Conservation (phyloP, 371 early-diverging fungal genomes). For the Mortierella sp. region DNA sequence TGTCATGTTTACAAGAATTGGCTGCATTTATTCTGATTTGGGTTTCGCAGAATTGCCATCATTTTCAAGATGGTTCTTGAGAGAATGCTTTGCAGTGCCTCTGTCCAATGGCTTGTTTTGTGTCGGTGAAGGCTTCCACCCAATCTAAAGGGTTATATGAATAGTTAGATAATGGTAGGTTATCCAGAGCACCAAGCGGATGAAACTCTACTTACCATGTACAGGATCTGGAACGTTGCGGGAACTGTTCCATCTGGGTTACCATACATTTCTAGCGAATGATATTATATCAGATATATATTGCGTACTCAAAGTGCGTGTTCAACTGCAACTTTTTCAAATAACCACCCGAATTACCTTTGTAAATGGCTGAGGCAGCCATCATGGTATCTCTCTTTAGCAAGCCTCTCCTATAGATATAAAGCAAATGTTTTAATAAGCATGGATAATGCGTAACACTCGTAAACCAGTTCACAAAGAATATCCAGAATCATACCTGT, state of each 20-base stretch:
- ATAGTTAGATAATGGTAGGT: not conserved
- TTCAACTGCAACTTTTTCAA: not conserved
- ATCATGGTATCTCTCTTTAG: conserved; percentile 85
- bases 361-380: conserved; percentile 90
- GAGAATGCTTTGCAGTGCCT: conserved; percentile 77
- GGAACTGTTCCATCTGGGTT: conserved; percentile 92
- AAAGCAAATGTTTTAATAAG: not conserved
- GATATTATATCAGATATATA: too few species aligned
- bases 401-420: conserved; percentile 65
- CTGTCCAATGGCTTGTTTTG: conserved; percentile 81
- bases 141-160: conserved; percentile 67
- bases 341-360: conserved; percentile 64
- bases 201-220: conserved; percentile 67
- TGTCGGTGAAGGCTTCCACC: conserved; percentile 86
- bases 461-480: not conserved
- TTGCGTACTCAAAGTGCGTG: too few species aligned
- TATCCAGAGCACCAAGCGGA: not conserved
- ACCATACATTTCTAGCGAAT: conserved; percentile 82
- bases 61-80: conserved; percentile 72
- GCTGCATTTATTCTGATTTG: conserved; percentile 15
- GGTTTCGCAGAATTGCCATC: conserved; percentile 14
- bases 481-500: conserved; percentile 61
- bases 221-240: conserved; percentile 94
- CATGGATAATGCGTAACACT: not conserved
- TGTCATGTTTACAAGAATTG: not conserved